Evolutionary conservation across 495 filamentous ascomycete species (phyloP).

Genomic region (Neurospora tetraspora): DNA sequence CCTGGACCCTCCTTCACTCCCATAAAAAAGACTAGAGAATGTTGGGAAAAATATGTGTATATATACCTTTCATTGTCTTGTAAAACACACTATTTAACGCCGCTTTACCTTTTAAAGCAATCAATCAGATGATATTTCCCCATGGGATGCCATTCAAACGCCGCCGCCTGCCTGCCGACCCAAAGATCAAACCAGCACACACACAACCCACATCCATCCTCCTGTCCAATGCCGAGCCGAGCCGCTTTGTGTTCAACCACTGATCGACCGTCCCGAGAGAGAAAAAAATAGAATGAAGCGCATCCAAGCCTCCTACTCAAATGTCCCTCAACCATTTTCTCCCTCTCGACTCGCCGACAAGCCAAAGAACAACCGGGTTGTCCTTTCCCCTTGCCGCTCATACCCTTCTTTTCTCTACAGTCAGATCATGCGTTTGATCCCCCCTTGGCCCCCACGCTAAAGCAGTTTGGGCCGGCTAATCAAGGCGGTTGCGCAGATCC

Average conservation of each 20-base stretch:
- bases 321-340: not conserved
- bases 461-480: not conserved
- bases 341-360: not conserved
- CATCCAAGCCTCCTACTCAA: too few relatives aligned
- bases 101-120: not conserved
- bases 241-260: not conserved
- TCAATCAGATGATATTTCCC: not conserved
- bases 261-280: not conserved
- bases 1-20: not conserved
- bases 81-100: not conserved
- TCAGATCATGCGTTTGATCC: not conserved
- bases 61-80: too few relatives aligned
- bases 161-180: not conserved
- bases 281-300: too few relatives aligned
- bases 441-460: not conserved
- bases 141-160: not conserved
- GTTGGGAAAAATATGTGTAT: too few relatives aligned
- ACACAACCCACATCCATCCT: not conserved
- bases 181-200: not conserved
- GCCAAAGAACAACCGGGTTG: not conserved
- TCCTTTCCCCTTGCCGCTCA: not conserved
- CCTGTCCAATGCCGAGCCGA: not conserved
- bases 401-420: not conserved
- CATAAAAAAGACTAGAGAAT: not conserved
- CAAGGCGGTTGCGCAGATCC: not conserved